Evolutionary conservation across 2,329 filamentous ascomycete genomes (phyloP), one percentile per base, ranked within the genome.

Genomic region (Fusarium liriodendri): DNA sequence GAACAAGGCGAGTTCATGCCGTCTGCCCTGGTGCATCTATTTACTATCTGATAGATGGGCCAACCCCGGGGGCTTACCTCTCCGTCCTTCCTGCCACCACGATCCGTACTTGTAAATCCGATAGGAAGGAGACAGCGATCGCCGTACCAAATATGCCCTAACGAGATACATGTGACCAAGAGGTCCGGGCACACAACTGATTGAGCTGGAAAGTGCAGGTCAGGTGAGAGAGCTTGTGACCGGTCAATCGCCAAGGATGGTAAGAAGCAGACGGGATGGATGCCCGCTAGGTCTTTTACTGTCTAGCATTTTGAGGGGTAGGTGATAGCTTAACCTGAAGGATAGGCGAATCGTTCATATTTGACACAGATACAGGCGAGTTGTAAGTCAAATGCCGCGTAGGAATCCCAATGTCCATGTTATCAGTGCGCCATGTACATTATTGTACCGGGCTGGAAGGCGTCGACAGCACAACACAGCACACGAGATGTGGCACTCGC

Each of bases 151-250:
- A 58, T 57, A 69, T 55, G 50, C 61, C 62, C 47, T 74, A 64
- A 52, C 55, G 64, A 27, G 57, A 18, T 64, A 65, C 71, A 72
- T 69, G 68, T 71, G 67, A 71, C 66, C 70, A 62, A 47, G 55
- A 64, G 54, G 60, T 64, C 60, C 61, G 64, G 64, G 62, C 66
- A 69, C 68, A 70, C 50, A 62, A 62, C 37, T 63, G 58, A 55
- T 54, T 27, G 45, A 60, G 42, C 65, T 52, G 33, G 62, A 62
- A 62, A 59, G 58, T 57, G 47, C 47, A 50, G 59, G 73, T 77
- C 75, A 77, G 71, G 75, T 72, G 75, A 76, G 62, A 61, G 64
- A 66, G 66, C 71, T 57, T 69, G 72, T 76, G 73, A 73, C 71
- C 60, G 63, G 62, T 65, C 63, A 69, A 66, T 58, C 60, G 55